Evolutionary conservation across 148 eudicot genomes (phyloP).

Genomic region (Amaranthus hypochondriacus): DNA sequence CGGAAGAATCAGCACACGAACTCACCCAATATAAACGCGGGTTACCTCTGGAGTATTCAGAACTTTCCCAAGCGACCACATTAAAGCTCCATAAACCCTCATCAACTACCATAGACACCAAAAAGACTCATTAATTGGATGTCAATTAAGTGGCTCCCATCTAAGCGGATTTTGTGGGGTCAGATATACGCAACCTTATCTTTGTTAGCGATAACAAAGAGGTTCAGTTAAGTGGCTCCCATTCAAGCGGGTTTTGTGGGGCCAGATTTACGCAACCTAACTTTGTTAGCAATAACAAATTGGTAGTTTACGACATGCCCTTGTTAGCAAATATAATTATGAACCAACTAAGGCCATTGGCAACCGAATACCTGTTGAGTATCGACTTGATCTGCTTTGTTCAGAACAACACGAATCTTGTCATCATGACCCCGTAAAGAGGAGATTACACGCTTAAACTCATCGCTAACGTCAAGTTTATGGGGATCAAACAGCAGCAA

Average conservation of each 20-base stretch:
- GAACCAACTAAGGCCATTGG: background rate
- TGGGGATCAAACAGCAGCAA: conserved; percentile 82
- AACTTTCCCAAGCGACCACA: conserved; percentile 94
- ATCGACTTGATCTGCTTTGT: conserved; percentile 89
- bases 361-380: conserved; percentile 57
- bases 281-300: too few relatives aligned
- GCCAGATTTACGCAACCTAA: too few relatives aligned
- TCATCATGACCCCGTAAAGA: conserved; percentile 79
- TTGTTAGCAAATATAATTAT: too few relatives aligned
- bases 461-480: conserved; percentile 83
- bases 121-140: background rate
- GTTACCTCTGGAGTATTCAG: conserved; percentile 78
- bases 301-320: too few relatives aligned
- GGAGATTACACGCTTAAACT: conserved; percentile 79
- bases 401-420: conserved; percentile 79
- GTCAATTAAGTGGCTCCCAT: background rate
- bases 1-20: background rate
- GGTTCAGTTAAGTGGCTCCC: too few relatives aligned
- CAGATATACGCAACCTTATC: too few relatives aligned
- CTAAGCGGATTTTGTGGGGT: too few relatives aligned
- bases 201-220: too few relatives aligned
- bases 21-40: conserved; percentile 86
- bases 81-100: conserved; percentile 88
- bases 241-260: too few relatives aligned
- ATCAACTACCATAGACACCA: conserved; percentile 44